Base-by-base conservation (phyloP, 305 asterid genomes). In the Rubia peregrina region DNA sequence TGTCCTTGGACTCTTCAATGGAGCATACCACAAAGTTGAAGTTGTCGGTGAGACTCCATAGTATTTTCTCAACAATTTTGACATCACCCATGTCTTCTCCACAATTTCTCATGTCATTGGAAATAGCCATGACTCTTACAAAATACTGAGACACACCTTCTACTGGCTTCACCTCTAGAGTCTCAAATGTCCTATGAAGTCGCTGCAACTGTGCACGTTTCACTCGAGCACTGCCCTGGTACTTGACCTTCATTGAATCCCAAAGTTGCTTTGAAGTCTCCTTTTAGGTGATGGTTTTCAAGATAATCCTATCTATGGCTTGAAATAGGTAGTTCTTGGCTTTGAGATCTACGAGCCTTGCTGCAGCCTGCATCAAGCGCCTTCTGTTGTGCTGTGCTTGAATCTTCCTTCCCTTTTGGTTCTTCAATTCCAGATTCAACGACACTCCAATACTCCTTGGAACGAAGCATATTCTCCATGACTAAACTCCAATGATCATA, bases 241-340 rank as follows among this genome's bases (percentile, higher is more conserved):
- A 26, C 30, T 26, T 26, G 30, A 26, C 30, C 30, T 26, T 26
- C 30, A 26, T 26, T 26, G 30, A 26, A 26, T 26, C 30, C 30
- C 30, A 26, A 26, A 26, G 30, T 26, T 68, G 61, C n/a, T 69
- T 69, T 7, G 30, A 46, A n/a, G 65, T 69, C 7, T 69, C 72
- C 11, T 69, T 69, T 36, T 33, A 16, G 17, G 55, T 17, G 30
- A 67, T 67, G 1, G 60, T 67, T 6, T 44, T 60, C 71, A 67
- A 26, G 4, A 13, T 67, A 6, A 43, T 2, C 4, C 61, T 42
- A 67, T 44, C 44, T 21, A 67, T 67, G 0, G 71, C 71, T 67
- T 21, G 71, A 12, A 67, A 67, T 0, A 67, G 17, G n/a, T 49
- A 68, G 16, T 48, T 68, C 3, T 68, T 49, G 2, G 30, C n/a